phyloP scores from a whole-genome alignment of 768 basidiomycete genomes.

The Collybiopsis confluens region DNA sequence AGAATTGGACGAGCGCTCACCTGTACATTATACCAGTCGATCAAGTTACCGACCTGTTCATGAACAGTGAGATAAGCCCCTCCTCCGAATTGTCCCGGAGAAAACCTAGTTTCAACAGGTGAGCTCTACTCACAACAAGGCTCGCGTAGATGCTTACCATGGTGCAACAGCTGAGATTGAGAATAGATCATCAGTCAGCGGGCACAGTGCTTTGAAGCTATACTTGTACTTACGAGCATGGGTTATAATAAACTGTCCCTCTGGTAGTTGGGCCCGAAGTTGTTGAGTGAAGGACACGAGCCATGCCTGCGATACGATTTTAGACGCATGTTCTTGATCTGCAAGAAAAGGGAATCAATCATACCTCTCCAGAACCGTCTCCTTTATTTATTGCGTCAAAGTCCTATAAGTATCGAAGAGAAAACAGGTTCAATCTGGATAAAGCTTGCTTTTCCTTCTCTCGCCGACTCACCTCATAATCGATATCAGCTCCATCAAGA shows the following conservation, averaged over 20 bases:
- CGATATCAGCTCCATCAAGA: conserved; percentile 71
- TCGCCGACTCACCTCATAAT: conserved; percentile 70
- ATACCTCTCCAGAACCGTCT: conserved; percentile 47
- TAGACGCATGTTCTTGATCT: too few species aligned
- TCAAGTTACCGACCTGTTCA: conserved; percentile 45
- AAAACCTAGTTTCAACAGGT: conserved; percentile 30
- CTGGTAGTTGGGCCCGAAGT: conserved; percentile 44
- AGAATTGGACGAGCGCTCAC: conserved; percentile 28
- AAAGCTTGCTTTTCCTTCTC: too few species aligned
- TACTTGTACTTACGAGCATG: conserved; percentile 55
- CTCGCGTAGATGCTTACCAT: conserved; percentile 22
- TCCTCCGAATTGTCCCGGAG: conserved; percentile 33
- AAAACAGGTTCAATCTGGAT: too few species aligned
- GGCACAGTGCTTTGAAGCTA: neutral
- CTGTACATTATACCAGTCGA: conserved; percentile 64
- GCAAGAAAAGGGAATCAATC: neutral
- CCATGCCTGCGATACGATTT: conserved; percentile 33
- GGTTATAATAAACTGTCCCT: conserved; percentile 45
- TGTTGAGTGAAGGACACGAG: conserved; percentile 48
- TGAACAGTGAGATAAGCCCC: conserved; percentile 59
- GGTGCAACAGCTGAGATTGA: conserved; percentile 41
- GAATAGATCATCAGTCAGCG: neutral
- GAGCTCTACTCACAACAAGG: neutral
- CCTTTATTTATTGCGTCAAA: conserved; percentile 55
- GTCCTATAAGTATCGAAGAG: conserved; percentile 45